Evolutionary conservation across 805 yeast genomes (phyloP).

Genomic region (Candida insectalens): DNA sequence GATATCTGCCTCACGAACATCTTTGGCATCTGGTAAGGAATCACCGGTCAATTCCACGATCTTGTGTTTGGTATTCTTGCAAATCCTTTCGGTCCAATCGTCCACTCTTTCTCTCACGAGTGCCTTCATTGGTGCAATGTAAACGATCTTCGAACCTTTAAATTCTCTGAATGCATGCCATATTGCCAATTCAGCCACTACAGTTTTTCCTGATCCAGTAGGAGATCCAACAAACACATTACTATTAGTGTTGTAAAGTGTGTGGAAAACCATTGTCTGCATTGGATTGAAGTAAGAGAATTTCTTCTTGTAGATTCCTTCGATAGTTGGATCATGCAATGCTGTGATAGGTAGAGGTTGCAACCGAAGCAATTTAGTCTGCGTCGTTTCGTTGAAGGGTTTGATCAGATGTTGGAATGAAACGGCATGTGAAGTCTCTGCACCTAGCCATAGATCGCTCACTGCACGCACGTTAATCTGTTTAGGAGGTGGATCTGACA

Average conservation of each 20-base stretch:
- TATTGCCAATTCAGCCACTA: slow-evolving; percentile 92
- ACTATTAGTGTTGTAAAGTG: slow-evolving; percentile 68
- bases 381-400: slow-evolving; percentile 79
- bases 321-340: slow-evolving; percentile 56
- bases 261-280: slow-evolving; percentile 96
- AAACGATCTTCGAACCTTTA: slow-evolving; percentile 74
- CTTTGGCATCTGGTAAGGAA: slow-evolving; percentile 61
- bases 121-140: slow-evolving; percentile 88
- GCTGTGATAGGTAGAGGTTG: slow-evolving; percentile 86
- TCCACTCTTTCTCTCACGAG: slow-evolving; percentile 75
- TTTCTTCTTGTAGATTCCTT: slow-evolving; percentile 52
- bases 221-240: slow-evolving; percentile 95
- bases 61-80: slow-evolving; percentile 34
- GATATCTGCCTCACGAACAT: slow-evolving; percentile 60
- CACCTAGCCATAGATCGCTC: slow-evolving; percentile 86
- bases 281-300: slow-evolving; percentile 93
- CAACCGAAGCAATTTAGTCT: slow-evolving; percentile 68
- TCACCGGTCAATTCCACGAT: slow-evolving; percentile 80
- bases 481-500: slow-evolving; percentile 81
- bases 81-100: slow-evolving; percentile 59
- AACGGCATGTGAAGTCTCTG: slow-evolving; percentile 65
- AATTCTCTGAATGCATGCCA: slow-evolving; percentile 89
- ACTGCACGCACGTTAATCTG: slow-evolving; percentile 73
- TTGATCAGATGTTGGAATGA: slow-evolving; percentile 85
- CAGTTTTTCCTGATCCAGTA: slow-evolving; percentile 96